Evolutionary conservation across 2,329 filamentous ascomycete genomes (phyloP).

Genomic region (Acephala macrosclerotiorum): DNA sequence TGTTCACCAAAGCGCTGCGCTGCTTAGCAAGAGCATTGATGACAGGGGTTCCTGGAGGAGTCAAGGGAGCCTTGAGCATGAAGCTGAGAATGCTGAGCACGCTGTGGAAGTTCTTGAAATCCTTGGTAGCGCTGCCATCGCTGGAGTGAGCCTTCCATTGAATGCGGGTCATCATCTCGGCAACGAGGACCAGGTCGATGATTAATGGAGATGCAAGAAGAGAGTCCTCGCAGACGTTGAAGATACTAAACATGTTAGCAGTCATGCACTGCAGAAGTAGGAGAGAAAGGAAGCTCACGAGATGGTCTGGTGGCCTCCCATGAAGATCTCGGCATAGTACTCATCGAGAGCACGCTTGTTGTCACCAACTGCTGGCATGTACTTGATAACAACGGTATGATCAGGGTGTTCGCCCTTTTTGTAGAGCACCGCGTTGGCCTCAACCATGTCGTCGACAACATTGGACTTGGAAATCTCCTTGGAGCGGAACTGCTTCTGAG

Average conservation of each 20-base stretch:
- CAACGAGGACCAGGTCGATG: conserved; percentile 91
- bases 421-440: conserved; percentile 92
- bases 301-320: conserved; percentile 98
- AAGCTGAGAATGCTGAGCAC: conserved; percentile 97
- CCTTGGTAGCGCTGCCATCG: conserved; percentile 60
- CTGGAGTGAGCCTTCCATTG: conserved; percentile 77
- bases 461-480: conserved; percentile 99
- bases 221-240: conserved; percentile 99
- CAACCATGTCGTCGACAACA: conserved; percentile 99
- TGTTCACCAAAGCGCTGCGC: conserved; percentile 92
- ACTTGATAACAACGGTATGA: conserved; percentile 99
- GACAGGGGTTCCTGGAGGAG: conserved; percentile 92
- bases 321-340: conserved; percentile 99
- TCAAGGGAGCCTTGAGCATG: conserved; percentile 97
- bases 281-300: conserved; percentile 58
- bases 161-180: conserved; percentile 99
- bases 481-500: conserved; percentile 97
- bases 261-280: neutral
- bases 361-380: conserved; percentile 98
- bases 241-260: conserved; percentile 65
- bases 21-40: conserved; percentile 97
- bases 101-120: conserved; percentile 94
- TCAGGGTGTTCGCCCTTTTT: conserved; percentile 92
- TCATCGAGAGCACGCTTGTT: conserved; percentile 99
- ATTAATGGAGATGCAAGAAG: conserved; percentile 95